These are phyloP conservation scores for Geotrichum citri-aurantii DNA, from an alignment of 1,139 yeast genomes.

Conservation along the genomic window DNA sequence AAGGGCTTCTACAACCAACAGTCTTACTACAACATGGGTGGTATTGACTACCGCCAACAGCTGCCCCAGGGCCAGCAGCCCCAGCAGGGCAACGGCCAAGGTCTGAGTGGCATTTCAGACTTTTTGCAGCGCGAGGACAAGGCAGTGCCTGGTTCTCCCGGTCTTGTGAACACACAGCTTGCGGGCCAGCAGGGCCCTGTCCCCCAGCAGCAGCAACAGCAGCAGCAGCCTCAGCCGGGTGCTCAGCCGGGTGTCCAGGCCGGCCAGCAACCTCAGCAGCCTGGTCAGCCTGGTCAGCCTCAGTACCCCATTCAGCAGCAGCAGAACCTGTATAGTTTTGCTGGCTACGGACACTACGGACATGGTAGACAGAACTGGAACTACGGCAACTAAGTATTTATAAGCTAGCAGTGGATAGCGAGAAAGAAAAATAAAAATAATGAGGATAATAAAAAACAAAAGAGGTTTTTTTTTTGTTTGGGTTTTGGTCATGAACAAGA, in stretches of 20 bases:
- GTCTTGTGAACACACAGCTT: slow-evolving; percentile 18
- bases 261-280: slow-evolving; percentile 22
- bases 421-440: too few relatives aligned
- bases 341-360: slow-evolving; percentile 34
- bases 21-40: slow-evolving; percentile 25
- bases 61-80: slow-evolving; percentile 22
- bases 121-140: slow-evolving; percentile 34
- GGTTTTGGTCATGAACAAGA: too few relatives aligned
- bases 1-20: slow-evolving; percentile 29
- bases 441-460: too few relatives aligned
- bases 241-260: slow-evolving; percentile 7
- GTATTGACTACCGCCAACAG: slow-evolving; percentile 20
- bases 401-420: background rate
- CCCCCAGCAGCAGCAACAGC: slow-evolving; percentile 20
- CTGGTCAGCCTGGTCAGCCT: slow-evolving; percentile 23
- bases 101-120: slow-evolving; percentile 32
- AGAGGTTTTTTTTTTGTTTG: too few relatives aligned
- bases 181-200: slow-evolving; percentile 19
- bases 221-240: slow-evolving; percentile 11
- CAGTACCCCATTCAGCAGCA: slow-evolving; percentile 26
- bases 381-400: slow-evolving; percentile 9
- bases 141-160: slow-evolving; percentile 28
- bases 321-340: slow-evolving; percentile 31
- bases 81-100: slow-evolving; percentile 20
- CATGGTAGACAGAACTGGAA: slow-evolving; percentile 20